These are phyloP conservation scores for Nothopassalora personata DNA, from an alignment of 2,329 filamentous ascomycete genomes.

Conservation along the genomic window DNA sequence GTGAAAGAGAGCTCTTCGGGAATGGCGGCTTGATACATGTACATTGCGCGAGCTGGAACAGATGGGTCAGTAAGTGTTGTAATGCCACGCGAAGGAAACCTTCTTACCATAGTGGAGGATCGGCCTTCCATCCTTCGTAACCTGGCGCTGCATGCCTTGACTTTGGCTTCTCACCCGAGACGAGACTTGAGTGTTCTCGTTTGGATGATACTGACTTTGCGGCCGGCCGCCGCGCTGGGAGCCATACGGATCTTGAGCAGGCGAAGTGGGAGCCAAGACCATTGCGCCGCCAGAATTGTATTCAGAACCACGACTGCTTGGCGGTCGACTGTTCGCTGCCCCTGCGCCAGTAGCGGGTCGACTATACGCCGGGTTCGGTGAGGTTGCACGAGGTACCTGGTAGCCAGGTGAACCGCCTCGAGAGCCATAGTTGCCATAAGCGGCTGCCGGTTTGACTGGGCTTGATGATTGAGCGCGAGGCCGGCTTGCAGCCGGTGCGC, in stretches of 20 bases:
- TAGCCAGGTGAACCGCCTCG: conserved; percentile 37
- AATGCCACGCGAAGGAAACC: neutral
- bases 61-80: conserved; percentile 6
- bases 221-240: conserved; percentile 39
- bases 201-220: conserved; percentile 42
- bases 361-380: conserved; percentile 36
- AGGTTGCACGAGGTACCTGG: conserved; percentile 35
- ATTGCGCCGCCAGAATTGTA: conserved; percentile 33
- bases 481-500: conserved; percentile 24
- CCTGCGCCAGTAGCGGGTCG: conserved; percentile 33
- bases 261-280: conserved; percentile 41
- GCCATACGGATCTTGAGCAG: conserved; percentile 38
- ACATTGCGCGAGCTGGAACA: conserved; percentile 70
- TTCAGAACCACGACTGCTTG: conserved; percentile 40
- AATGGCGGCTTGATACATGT: conserved; percentile 90
- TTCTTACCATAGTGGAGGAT: conserved; percentile 91
- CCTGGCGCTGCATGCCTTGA: conserved; percentile 77
- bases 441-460: conserved; percentile 36
- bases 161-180: conserved; percentile 67
- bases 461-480: conserved; percentile 38
- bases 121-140: conserved; percentile 76
- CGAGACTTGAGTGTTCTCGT: conserved; percentile 36
- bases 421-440: conserved; percentile 32
- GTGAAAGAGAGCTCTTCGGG: conserved; percentile 88
- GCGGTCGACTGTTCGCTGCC: conserved; percentile 36